These are phyloP conservation scores for Glycyrrhiza uralensis DNA, from an alignment of 306 rosid species.

Conservation along the genomic window DNA sequence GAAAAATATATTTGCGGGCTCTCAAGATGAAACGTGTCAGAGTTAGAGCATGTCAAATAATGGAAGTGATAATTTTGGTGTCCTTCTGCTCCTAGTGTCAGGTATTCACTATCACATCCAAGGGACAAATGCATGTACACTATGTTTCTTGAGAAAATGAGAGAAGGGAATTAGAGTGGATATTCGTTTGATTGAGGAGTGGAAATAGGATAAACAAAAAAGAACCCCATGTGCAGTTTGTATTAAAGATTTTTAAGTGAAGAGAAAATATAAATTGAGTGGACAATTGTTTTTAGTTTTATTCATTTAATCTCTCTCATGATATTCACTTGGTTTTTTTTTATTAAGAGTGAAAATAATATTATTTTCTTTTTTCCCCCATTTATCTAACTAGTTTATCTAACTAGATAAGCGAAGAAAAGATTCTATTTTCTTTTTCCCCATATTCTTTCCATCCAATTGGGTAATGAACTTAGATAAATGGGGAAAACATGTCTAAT, in stretches of 20 bases:
- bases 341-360: neutral
- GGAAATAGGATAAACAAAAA: neutral
- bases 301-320: neutral
- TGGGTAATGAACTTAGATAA: no score
- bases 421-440: no score
- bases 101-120: neutral
- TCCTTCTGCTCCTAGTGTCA: neutral
- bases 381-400: no score
- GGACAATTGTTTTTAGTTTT: neutral
- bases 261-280: neutral
- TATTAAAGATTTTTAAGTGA: neutral
- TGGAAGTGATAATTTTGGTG: neutral
- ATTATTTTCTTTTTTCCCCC: no score
- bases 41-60: conserved; percentile 18
- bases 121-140: neutral
- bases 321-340: neutral
- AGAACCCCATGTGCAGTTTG: neutral
- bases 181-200: neutral
- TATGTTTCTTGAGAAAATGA: neutral
- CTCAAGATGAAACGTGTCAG: conserved; percentile 31
- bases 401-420: no score
- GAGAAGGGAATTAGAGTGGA: neutral
- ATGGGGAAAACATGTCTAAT: no score
- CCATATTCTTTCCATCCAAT: no score
- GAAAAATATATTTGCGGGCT: conserved; percentile 18